A percentile compares a stretch with the other conserved stretches of the same genome.
Evolutionary conservation across 768 basidiomycete genomes (phyloP).

Genomic region (Cyathus striatus): DNA sequence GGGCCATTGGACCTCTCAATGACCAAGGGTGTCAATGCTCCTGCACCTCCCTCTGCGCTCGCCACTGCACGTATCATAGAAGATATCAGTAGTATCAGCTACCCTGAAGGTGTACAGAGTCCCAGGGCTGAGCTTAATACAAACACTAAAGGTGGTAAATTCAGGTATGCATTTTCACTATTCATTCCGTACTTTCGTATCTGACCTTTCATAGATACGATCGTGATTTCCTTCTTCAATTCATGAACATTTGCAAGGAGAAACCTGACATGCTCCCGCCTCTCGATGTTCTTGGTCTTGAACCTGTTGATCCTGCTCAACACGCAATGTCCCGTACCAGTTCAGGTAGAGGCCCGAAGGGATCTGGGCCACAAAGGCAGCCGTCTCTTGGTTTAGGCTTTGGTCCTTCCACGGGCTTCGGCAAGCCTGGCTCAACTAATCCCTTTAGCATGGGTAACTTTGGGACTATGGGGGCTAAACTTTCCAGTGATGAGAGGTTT

Average conservation of each 20-base stretch:
- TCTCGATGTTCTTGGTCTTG: conserved; percentile 87
- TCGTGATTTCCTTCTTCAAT: conserved; percentile 95
- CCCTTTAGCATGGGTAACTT: conserved; percentile 65
- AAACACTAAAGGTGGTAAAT: conserved; percentile 82
- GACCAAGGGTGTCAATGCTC: conserved; percentile 36
- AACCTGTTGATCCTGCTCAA: conserved; percentile 57
- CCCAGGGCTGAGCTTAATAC: conserved; percentile 83
- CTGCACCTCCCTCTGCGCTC: conserved; percentile 59
- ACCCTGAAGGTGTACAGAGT: conserved; percentile 79
- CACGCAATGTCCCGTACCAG: conserved; percentile 54
- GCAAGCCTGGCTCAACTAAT: conserved; percentile 40
- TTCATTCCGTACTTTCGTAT: background rate
- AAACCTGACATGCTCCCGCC: conserved; percentile 89
- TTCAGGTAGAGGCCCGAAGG: conserved; percentile 55
- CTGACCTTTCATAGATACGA: conserved; percentile 63
- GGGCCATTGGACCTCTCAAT: conserved; percentile 68
- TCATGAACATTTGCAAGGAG: conserved; percentile 92
- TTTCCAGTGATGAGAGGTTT: conserved; percentile 70
- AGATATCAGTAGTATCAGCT: conserved; percentile 70
- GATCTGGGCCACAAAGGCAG: conserved; percentile 40
- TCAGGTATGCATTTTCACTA: conserved; percentile 46
- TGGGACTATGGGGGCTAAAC: conserved; percentile 31
- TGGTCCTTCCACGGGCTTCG: conserved; percentile 30
- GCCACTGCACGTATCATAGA: conserved; percentile 83
- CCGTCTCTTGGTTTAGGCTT: conserved; percentile 39